Conservation (phyloP, 2,329 filamentous ascomycete genomes). For the Gaeumannomyces sp. region DNA sequence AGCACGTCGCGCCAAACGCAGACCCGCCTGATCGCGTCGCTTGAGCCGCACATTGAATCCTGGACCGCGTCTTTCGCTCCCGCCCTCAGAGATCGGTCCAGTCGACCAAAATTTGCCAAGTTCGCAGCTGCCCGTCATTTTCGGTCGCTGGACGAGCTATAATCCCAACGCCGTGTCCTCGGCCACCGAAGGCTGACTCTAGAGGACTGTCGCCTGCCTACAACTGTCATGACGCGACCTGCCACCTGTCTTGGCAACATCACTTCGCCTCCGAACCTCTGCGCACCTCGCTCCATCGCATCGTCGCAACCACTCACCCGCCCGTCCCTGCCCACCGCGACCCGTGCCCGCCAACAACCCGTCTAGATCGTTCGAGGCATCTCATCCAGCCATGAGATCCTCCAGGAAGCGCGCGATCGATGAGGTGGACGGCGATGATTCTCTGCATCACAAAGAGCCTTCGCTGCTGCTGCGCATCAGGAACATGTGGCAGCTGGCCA, state of each 20-base stretch:
- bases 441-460: slow-evolving; percentile 21
- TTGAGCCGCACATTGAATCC: neutral
- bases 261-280: neutral
- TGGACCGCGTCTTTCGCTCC: slow-evolving; percentile 2
- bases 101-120: neutral
- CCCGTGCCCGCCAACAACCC: no score
- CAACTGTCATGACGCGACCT: neutral
- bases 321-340: no score
- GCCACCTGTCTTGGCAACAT: neutral
- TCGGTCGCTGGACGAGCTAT: neutral
- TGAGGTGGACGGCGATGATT: slow-evolving; percentile 32
- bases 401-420: slow-evolving; percentile 42
- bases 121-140: no score
- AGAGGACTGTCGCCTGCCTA: neutral
- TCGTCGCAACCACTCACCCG: neutral
- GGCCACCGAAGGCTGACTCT: neutral
- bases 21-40: neutral
- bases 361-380: neutral
- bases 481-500: slow-evolving; percentile 94
- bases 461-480: slow-evolving; percentile 61
- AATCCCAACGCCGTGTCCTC: neutral
- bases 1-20: neutral
- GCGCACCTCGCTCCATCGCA: neutral
- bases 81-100: neutral
- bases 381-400: slow-evolving; percentile 31